Percentiles rank a stretch among this genome's conserved stretches.
These are phyloP conservation scores for Tremellales sp. DNA, from an alignment of 1,284 basidiomycete species.

Conservation along the genomic window DNA sequence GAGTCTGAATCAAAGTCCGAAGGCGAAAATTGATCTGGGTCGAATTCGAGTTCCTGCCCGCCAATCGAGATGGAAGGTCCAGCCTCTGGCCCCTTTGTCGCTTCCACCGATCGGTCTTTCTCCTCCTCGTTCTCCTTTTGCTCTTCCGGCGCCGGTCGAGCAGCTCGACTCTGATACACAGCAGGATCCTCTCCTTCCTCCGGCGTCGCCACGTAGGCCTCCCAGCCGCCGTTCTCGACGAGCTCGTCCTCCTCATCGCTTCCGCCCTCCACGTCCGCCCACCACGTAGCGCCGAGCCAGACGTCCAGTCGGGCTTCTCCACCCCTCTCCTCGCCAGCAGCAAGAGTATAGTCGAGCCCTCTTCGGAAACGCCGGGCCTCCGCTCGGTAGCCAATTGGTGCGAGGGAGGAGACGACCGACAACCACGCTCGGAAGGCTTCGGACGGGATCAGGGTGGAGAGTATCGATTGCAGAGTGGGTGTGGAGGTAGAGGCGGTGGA, in stretches of 20 bases:
- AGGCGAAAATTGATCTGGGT: conserved; percentile 47
- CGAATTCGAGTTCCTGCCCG: conserved; percentile 47
- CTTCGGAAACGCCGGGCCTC: conserved; percentile 86
- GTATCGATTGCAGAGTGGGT: conserved; percentile 60
- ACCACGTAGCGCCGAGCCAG: conserved; percentile 83
- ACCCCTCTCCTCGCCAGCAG: conserved; percentile 72
- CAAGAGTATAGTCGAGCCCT: conserved; percentile 92
- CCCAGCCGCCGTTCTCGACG: conserved; percentile 83
- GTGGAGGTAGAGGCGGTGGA: conserved; percentile 18
- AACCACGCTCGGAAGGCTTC: conserved; percentile 88
- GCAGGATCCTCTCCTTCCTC: conserved; percentile 92
- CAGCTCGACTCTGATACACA: conserved; percentile 69
- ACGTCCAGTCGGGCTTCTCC: conserved; percentile 77
- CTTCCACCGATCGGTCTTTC: conserved; percentile 10
- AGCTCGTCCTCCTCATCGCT: conserved; percentile 50
- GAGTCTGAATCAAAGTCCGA: conserved; percentile 54
- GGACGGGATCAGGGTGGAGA: conserved; percentile 66
- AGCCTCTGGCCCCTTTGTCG: conserved; percentile 9
- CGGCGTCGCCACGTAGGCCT: conserved; percentile 94
- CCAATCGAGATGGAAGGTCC: conserved; percentile 33
- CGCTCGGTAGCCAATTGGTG: conserved; percentile 68
- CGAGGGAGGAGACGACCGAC: conserved; percentile 68
- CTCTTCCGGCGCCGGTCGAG: no score
- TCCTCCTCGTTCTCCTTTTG: conserved; percentile 31
- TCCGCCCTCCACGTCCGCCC: conserved; percentile 50